Base-by-base conservation (phyloP, 192 early-diverging fungal genomes). In the Pecoramyces ruminantium region DNA sequence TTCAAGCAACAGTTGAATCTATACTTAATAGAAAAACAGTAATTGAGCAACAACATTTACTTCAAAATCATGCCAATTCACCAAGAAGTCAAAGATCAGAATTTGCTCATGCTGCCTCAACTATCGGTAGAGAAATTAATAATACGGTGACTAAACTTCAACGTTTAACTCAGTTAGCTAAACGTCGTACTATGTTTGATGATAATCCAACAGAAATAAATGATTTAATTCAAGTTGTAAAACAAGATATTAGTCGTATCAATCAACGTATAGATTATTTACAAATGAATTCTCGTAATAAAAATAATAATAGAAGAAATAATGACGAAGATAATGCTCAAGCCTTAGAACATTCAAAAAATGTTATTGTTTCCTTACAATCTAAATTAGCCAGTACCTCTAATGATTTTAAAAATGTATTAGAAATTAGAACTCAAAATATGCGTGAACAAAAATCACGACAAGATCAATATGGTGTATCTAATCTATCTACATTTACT, bases 141-240 rank as follows among this genome's bases (percentile, higher is more conserved):
- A 51, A 2, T 21, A 51, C 42, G 1, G 42, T 51, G 0, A 6
- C 42, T 51, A 51, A 51, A 51, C 42, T 51, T 51, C 42, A 51
- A 51, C 42, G 42, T 51, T 51, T 51, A 51, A 51, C 42, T 51
- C 42, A 51, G 86, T 89, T 99, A 82, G 98, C 98, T n/a, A 96
- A 96, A 79, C 87, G 95, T 79, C 96, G 96, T 85, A 95, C 97
- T 4, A 86, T 99, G 81, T 98, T 99, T 82, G 97, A 99, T 85
- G 98, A 99, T 87, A 92, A 92, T 83, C 95, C 97, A 16, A 89
- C 92, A 13, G 97, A 99, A 82, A 98, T 99, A 81, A 96, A 94
- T 81, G 93, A 96, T 86, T 89, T 99, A 81, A 95, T 96, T 21
- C 93, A 92, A 82, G 92, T 93, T 38, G 97, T 98, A 83, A 98